These are phyloP conservation scores for Globisporangium irregulare DNA, from an alignment of 352 stramenopile genomes.

Conservation along the genomic window DNA sequence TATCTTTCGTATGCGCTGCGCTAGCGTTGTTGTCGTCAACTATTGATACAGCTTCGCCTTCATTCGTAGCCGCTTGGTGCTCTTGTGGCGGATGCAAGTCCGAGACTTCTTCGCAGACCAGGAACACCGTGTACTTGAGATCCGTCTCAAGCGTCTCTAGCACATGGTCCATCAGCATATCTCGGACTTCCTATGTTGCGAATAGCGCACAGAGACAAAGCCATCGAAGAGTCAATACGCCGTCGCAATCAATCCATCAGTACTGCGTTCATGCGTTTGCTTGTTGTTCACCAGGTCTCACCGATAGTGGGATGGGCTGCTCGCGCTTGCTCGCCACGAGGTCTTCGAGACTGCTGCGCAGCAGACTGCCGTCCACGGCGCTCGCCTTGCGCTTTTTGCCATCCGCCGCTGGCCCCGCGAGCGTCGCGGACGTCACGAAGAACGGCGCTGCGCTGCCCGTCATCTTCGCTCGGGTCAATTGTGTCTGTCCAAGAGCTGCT, in stretches of 20 bases:
- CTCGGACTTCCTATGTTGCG: constrained; percentile 47
- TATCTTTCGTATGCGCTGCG: neutral
- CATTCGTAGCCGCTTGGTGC: neutral
- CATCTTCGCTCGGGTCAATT: constrained; percentile 32
- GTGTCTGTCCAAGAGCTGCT: neutral
- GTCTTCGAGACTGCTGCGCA: constrained; percentile 38
- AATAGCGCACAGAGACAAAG: neutral
- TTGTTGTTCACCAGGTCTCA: neutral
- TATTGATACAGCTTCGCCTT: neutral
- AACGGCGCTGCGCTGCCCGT: constrained; percentile 40
- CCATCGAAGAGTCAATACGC: neutral
- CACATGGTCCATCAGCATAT: constrained; percentile 63
- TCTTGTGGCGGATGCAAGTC: constrained; percentile 31
- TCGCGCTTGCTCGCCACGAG: constrained; percentile 33
- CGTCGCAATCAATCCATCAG: neutral
- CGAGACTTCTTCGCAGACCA: constrained; percentile 69
- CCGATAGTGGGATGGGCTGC: constrained; percentile 41
- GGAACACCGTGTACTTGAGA: constrained; percentile 62
- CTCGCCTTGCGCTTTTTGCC: constrained; percentile 28
- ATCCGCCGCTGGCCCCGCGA: constrained; percentile 3
- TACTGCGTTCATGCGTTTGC: neutral
- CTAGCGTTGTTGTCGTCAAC: neutral
- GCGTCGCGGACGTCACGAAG: constrained; percentile 38
- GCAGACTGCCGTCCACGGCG: constrained; percentile 20
- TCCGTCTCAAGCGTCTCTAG: constrained; percentile 53